Evolutionary conservation across 2,329 filamentous ascomycete genomes (phyloP).

Genomic region (Xylariaceae sp.): DNA sequence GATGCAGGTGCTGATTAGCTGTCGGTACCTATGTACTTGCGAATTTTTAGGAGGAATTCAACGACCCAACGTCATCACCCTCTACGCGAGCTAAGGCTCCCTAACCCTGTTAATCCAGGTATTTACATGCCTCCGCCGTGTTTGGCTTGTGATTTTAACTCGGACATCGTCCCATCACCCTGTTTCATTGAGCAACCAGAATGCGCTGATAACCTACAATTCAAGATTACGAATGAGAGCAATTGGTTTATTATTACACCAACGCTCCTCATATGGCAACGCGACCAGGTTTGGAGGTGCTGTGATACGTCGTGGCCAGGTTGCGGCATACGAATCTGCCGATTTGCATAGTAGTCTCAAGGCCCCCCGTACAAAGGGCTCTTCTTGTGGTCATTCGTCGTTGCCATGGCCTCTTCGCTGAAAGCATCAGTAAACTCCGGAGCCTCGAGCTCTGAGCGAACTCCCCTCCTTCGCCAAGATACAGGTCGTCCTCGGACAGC

Average conservation of each 20-base stretch:
- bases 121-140: too few species aligned
- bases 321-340: background rate
- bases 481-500: constrained; percentile 50
- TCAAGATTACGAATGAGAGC: background rate
- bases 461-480: constrained; percentile 42
- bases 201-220: constrained; percentile 1
- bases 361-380: constrained; percentile 4
- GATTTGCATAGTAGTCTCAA: background rate
- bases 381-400: constrained; percentile 1
- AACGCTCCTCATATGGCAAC: constrained; percentile 8
- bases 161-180: too few species aligned
- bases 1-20: constrained; percentile 3
- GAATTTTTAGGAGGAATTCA: constrained; percentile 17
- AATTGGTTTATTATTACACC: constrained; percentile 2
- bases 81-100: constrained; percentile 1
- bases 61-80: constrained; percentile 26
- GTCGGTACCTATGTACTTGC: too few species aligned
- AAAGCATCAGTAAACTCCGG: constrained; percentile 32
- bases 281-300: background rate
- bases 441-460: constrained; percentile 36
- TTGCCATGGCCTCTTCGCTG: constrained; percentile 34
- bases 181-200: background rate
- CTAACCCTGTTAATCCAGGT: too few species aligned
- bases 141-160: too few species aligned
- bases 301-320: constrained; percentile 4